phyloP scores from a whole-genome alignment of 768 basidiomycete species.

The Rhodosporidiobolus odoratus region DNA sequence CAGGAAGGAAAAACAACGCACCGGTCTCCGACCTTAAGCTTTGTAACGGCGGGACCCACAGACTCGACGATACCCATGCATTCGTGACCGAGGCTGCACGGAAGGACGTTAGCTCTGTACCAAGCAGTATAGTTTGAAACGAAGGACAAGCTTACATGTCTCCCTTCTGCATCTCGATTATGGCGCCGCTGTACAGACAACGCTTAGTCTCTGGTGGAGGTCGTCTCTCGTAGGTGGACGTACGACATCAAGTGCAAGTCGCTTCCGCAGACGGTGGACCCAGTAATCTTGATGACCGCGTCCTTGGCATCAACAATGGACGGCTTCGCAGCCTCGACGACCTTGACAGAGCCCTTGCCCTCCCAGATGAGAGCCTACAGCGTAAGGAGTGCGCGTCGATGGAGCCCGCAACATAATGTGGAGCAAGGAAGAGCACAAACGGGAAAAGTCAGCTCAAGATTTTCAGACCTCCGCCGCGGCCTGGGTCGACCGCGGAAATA shows the following conservation, averaged over 20 bases:
- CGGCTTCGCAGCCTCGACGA: conserved; percentile 34
- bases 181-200: conserved; percentile 56
- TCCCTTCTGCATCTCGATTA: conserved; percentile 62
- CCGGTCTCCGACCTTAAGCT: conserved; percentile 60
- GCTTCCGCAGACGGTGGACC: conserved; percentile 56
- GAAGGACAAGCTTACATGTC: conserved; percentile 45
- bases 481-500: too few relatives aligned
- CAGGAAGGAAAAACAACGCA: conserved; percentile 73
- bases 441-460: too few relatives aligned
- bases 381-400: background rate
- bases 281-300: conserved; percentile 68
- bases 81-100: conserved; percentile 66
- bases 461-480: too few relatives aligned
- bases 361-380: conserved; percentile 29
- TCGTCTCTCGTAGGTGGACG: too few relatives aligned
- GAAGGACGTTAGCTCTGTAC: background rate
- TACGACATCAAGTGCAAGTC: conserved; percentile 3
- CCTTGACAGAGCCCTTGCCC: conserved; percentile 15
- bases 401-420: background rate
- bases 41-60: conserved; percentile 60
- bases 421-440: background rate
- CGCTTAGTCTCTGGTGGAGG: too few relatives aligned
- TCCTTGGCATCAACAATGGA: conserved; percentile 67
- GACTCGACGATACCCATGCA: conserved; percentile 64
- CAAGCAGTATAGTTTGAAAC: background rate